phyloP scores from a whole-genome alignment of 1,284 basidiomycete species.

The Apiotrichum mycotoxinovorans region DNA sequence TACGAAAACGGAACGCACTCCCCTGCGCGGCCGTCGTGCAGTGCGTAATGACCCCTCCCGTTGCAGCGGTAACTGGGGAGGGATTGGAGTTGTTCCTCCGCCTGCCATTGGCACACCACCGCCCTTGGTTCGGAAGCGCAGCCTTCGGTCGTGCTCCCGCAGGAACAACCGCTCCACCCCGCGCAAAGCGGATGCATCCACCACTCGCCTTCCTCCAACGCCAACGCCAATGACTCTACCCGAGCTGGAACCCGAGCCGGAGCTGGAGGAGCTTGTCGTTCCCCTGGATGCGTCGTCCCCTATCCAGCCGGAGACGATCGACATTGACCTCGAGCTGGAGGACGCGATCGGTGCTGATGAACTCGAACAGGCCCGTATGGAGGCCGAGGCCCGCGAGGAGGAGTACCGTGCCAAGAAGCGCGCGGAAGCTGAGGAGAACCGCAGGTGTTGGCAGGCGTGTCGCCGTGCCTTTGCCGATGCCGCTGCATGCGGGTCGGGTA shows the following conservation, averaged over 20 bases:
- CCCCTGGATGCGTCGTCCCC: neutral
- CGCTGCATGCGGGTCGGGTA: constrained; percentile 4
- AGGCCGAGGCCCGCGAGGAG: constrained; percentile 40
- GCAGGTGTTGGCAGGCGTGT: constrained; percentile 34
- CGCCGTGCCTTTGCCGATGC: constrained; percentile 26
- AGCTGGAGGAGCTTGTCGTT: neutral
- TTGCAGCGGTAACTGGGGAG: constrained; percentile 34
- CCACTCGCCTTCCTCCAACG: constrained; percentile 10
- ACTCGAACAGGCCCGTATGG: constrained; percentile 35
- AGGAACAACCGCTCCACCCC: constrained; percentile 13
- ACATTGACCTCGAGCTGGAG: constrained; percentile 17
- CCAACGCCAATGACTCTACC: constrained; percentile 6
- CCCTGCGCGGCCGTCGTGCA: constrained; percentile 23
- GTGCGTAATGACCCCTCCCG: constrained; percentile 10
- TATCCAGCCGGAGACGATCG: neutral
- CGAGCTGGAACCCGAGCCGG: neutral
- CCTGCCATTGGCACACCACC: constrained; percentile 6
- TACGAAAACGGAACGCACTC: constrained; percentile 24
- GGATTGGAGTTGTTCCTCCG: constrained; percentile 35
- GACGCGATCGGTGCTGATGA: constrained; percentile 42
- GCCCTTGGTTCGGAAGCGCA: constrained; percentile 17
- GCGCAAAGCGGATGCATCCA: constrained; percentile 10
- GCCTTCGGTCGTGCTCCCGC: constrained; percentile 12
- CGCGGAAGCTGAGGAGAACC: constrained; percentile 34
- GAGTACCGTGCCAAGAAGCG: constrained; percentile 28